Percentiles rank a stretch among this genome's conserved stretches.
phyloP scores from a whole-genome alignment of 2,329 filamentous ascomycete genomes.

The Erysiphe neolycopersici region DNA sequence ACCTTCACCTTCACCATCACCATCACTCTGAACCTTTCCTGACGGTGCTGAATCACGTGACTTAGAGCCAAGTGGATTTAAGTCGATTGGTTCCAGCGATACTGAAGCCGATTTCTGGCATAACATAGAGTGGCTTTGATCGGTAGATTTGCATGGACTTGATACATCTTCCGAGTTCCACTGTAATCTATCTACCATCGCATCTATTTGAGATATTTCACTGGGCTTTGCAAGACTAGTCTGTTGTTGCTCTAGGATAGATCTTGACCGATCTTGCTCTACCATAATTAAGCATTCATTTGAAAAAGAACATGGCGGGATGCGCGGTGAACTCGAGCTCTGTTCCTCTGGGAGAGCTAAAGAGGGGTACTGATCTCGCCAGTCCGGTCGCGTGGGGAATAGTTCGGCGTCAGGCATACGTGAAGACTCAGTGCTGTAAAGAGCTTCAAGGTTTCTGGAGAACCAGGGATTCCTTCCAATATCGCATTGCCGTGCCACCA shows the following conservation, averaged over 20 bases:
- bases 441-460: slow-evolving; percentile 14
- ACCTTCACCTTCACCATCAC: slow-evolving; percentile 25
- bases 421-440: slow-evolving; percentile 13
- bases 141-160: slow-evolving; percentile 11
- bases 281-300: slow-evolving; percentile 6
- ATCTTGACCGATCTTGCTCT: slow-evolving; percentile 4
- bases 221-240: slow-evolving; percentile 10
- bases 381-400: slow-evolving; percentile 14
- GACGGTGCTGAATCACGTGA: slow-evolving; percentile 16
- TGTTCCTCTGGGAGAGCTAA: slow-evolving; percentile 11
- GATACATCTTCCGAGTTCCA: slow-evolving; percentile 11
- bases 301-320: slow-evolving; percentile 8
- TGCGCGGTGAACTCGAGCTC: slow-evolving; percentile 8
- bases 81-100: slow-evolving; percentile 14
- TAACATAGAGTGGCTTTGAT: slow-evolving; percentile 17
- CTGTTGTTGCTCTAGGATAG: slow-evolving; percentile 10
- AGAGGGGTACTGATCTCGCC: slow-evolving; percentile 14
- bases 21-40: slow-evolving; percentile 17
- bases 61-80: slow-evolving; percentile 17
- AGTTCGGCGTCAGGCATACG: slow-evolving; percentile 16
- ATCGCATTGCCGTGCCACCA: slow-evolving; percentile 15
- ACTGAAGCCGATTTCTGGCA: slow-evolving; percentile 17
- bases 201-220: slow-evolving; percentile 6
- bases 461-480: slow-evolving; percentile 15
- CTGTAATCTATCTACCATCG: slow-evolving; percentile 10